Evolutionary conservation across 306 rosid species (phyloP).

Genomic region (Quillaja saponaria): DNA sequence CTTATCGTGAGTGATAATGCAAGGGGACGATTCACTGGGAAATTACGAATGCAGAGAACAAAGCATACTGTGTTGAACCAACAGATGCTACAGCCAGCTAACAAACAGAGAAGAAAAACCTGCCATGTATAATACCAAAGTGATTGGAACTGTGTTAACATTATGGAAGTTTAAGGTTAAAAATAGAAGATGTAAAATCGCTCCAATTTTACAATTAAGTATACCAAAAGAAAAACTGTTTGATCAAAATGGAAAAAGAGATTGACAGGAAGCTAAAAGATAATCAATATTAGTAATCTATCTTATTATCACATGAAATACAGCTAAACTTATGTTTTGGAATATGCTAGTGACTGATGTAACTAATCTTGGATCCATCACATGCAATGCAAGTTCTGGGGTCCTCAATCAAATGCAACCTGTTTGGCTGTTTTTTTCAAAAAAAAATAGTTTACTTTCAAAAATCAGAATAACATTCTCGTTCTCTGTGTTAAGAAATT

Average conservation of each 20-base stretch:
- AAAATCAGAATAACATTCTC: conserved; percentile 17
- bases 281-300: not conserved
- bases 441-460: not conserved
- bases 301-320: conserved; percentile 18
- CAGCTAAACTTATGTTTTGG: not conserved
- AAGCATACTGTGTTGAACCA: conserved; percentile 99
- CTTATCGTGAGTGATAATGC: conserved; percentile 91
- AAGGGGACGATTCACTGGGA: conserved; percentile 74
- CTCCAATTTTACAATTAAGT: not conserved
- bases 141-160: conserved; percentile 20
- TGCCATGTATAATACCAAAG: conserved; percentile 26
- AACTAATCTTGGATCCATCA: conserved; percentile 6
- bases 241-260: not conserved
- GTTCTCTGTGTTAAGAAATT: not conserved
- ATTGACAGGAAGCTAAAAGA: conserved; percentile 8
- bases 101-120: conserved; percentile 76
- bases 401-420: conserved; percentile 10
- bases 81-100: conserved; percentile 92
- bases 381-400: conserved; percentile 8
- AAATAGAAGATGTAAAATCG: not conserved
- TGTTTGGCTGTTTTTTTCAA: not conserved
- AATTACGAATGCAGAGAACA: conserved; percentile 84
- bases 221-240: not conserved
- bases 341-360: not conserved
- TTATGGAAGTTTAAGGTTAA: not conserved